Base-by-base conservation (phyloP, 306 rosid species). In the Sesbania bispinosa region DNA sequence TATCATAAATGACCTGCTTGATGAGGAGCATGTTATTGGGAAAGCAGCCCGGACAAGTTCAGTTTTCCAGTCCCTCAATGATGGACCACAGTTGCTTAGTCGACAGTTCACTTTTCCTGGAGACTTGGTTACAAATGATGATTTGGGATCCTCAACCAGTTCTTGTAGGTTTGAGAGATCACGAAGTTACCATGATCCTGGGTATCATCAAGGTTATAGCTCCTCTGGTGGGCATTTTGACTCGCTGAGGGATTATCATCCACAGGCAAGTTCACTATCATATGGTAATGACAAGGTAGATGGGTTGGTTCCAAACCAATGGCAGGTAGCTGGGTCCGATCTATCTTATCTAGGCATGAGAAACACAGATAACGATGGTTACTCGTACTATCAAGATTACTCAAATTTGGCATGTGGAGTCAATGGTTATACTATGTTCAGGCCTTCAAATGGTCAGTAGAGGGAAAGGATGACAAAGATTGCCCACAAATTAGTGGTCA, bases 1-100 rank as follows among this genome's bases (percentile, higher is more conserved):
- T 74, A 95, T 95, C 69, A 95, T 95, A 65, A 95, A 95, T 69
- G 99, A 95, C 70, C 91, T 95, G 66, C 97, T 95, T 24, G 96
- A 95, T 62, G 99, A 95, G 62, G 99, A 89, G 41, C 85, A 86
- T 24, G 83, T 84, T 53, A 72, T 79, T 4, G 89, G 90, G 55
- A 81, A 58, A 43, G 79, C 83, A 29, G 71, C 78, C 16, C 77
- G 77, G 64, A 72, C 66, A 62, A 76, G 80, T 78, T 63, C 93
- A 10, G 85, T 59, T 68, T 86, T 71, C 52, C 84, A 81, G 36
- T 57, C 90, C 73, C 63, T 29, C 21, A 76, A 81, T 67, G 83
- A 84, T 32, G 92, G 96, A 73, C 76, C 88, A 19, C 83, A 23
- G 58, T 14, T 54, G n/a, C 85, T 95, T 48, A 88, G 74, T 71